Evolutionary conservation across 129 eudicot species (phyloP), one percentile per base, ranked within the genome.

Genomic region (Cynara cardunculus): DNA sequence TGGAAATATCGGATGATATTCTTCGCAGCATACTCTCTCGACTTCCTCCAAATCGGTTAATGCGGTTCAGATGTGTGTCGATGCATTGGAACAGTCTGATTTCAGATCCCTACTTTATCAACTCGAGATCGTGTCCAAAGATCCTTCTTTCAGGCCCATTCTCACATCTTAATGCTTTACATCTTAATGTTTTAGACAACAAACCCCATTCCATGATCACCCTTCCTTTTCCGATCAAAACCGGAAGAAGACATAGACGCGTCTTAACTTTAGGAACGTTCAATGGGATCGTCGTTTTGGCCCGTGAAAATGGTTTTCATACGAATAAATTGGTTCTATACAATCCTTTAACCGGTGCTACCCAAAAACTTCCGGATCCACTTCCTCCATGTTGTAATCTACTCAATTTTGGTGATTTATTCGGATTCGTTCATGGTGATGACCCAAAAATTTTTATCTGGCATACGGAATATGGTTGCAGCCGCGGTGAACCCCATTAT

Each of bases 51-150:
- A 72, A 80, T 61, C 21, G 72, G 2, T 71, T 72, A 61, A 19
- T 72, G 25, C 65, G 78, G 21, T 59, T 19, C 8, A 25, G 78
- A 62, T 61, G 84, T 41, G 84, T 61, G 5, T 80, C 84, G 0
- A 73, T 24, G 30, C 83, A 80, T 21, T 71, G 83, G 83, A 80
- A 80, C n/a, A 56, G 61, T 80, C 19, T 80, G 32, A 59, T 80
- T 31, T 80, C 83, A 32, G 77, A 80, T 53, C 71, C 71, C 0
- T 24, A 32, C 25, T 59, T 80, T 34, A 61, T 59, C 72, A 80
- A 71, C 64, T 25, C 64, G 27, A 72, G 72, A 72, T 61, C 78
- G 19, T 70, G 65, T 80, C 72, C 77, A 80, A 80, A 14, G 79
- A 39, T 73, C 41, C 32, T 81, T 73, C 7, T 80, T n/a, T 21